phyloP scores from a whole-genome alignment of 805 yeast species.

The Yamadazyma phyllophila region DNA sequence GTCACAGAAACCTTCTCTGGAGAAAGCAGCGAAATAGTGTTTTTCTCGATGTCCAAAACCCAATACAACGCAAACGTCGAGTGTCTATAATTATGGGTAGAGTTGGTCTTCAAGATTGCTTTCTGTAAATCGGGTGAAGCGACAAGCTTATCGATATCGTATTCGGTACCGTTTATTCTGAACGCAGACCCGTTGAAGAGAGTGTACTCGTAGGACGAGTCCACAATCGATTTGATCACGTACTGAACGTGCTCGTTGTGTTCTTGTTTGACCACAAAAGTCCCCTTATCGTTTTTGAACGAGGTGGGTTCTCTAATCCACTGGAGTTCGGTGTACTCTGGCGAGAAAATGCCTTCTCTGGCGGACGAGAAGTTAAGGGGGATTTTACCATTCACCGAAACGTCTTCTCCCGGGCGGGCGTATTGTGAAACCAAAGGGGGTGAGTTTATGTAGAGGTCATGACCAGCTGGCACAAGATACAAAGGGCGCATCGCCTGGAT shows the following conservation, averaged over 20 bases:
- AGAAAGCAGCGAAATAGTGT: conserved; percentile 21
- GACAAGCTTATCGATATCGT: conserved; percentile 50
- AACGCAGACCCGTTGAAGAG: conserved; percentile 53
- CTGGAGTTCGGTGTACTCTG: conserved; percentile 55
- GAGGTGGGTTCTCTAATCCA: conserved; percentile 64
- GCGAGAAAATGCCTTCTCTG: conserved; percentile 56
- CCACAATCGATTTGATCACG: conserved; percentile 51
- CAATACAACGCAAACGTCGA: conserved; percentile 63
- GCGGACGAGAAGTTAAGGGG: conserved; percentile 29
- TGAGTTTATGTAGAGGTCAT: background rate
- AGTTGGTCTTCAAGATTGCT: conserved; percentile 61
- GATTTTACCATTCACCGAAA: conserved; percentile 17
- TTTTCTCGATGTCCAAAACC: conserved; percentile 49
- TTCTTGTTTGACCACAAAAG: conserved; percentile 48
- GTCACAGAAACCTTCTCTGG: conserved; percentile 46
- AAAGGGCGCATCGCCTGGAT: conserved; percentile 21
- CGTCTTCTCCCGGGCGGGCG: background rate
- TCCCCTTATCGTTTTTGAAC: conserved; percentile 56
- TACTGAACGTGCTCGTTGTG: conserved; percentile 41
- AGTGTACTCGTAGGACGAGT: conserved; percentile 41
- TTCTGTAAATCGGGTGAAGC: conserved; percentile 66
- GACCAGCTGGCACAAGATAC: background rate
- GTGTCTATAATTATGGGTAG: conserved; percentile 68
- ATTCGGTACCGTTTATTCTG: conserved; percentile 33
- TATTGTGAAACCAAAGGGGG: conserved; percentile 6